These are phyloP conservation scores for Bolboschoenoplectus hybrid DNA, from an alignment of 202 grass and related monocot genomes.

Conservation along the genomic window DNA sequence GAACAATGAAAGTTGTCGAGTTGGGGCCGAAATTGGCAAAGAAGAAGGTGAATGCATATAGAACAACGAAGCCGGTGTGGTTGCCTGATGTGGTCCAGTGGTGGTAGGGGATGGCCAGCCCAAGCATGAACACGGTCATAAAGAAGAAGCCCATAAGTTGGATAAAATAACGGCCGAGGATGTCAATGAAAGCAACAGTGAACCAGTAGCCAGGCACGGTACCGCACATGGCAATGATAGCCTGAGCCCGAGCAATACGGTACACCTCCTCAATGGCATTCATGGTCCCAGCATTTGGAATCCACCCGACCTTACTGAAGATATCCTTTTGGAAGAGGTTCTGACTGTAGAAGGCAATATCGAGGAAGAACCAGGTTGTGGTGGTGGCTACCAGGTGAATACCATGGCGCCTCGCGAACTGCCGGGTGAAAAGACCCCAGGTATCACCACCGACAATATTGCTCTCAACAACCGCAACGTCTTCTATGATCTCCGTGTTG, in stretches of 20 bases:
- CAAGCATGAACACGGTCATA: conserved; percentile 83
- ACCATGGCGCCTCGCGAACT: conserved; percentile 59
- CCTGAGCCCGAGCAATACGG: conserved; percentile 65
- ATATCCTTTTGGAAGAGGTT: conserved; percentile 67
- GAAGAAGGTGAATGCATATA: conserved; percentile 72
- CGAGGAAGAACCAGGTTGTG: conserved; percentile 66
- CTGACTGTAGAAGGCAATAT: conserved; percentile 81
- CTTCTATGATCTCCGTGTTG: conserved; percentile 37
- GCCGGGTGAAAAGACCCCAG: conserved; percentile 65
- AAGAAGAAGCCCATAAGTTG: conserved; percentile 77
- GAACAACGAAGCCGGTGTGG: conserved; percentile 56
- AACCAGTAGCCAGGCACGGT: conserved; percentile 92
- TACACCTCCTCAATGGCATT: conserved; percentile 75
- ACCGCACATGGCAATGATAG: conserved; percentile 75
- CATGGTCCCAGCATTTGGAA: conserved; percentile 62
- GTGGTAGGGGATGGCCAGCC: conserved; percentile 56
- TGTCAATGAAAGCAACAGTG: conserved; percentile 75
- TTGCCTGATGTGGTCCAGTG: conserved; percentile 52
- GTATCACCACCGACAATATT: background rate
- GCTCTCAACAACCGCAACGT: background rate
- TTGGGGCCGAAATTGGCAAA: conserved; percentile 78
- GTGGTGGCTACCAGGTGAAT: conserved; percentile 63
- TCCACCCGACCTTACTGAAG: conserved; percentile 69
- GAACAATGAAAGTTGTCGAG: conserved; percentile 58
- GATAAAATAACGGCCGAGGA: conserved; percentile 69